These are phyloP conservation scores for Leishmania amazonensis DNA, from an alignment of 208 protist genomes.

Conservation along the genomic window DNA sequence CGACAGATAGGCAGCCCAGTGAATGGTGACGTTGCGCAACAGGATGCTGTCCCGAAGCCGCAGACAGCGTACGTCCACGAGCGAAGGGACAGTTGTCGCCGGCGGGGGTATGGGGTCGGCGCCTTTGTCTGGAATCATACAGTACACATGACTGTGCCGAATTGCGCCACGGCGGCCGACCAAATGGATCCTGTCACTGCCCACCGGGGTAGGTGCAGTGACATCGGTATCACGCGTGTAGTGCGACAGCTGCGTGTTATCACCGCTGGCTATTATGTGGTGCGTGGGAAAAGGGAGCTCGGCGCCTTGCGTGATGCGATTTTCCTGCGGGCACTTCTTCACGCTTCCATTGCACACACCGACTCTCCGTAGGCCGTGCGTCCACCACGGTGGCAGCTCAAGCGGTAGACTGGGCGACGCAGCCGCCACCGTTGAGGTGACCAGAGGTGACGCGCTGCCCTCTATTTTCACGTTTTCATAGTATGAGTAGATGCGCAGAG, in stretches of 20 bases:
- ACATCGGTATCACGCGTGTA: constrained; percentile 5
- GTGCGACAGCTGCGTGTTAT: constrained; percentile 21
- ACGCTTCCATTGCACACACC: too few relatives aligned
- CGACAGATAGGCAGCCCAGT: neutral
- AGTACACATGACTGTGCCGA: constrained; percentile 32
- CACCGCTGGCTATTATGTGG: constrained; percentile 21
- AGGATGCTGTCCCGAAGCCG: constrained; percentile 2
- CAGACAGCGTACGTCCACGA: constrained; percentile 21
- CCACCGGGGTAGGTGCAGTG: neutral
- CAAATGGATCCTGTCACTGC: constrained; percentile 19
- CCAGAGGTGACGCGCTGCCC: constrained; percentile 12
- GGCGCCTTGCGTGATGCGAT: neutral
- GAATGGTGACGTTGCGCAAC: constrained; percentile 26
- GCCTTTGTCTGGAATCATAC: constrained; percentile 4
- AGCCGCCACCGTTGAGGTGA: neutral
- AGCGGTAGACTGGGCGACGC: neutral
- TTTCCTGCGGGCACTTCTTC: neutral
- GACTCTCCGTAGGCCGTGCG: neutral
- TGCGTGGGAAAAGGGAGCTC: neutral
- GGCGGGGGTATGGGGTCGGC: neutral
- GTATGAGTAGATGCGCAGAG: constrained; percentile 21
- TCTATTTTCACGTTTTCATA: constrained; percentile 19
- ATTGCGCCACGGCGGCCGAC: constrained; percentile 8
- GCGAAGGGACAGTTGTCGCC: constrained; percentile 15
- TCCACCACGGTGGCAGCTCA: neutral